Conservation (phyloP, 1,284 basidiomycete species). For the Bjerkandera adusta region DNA sequence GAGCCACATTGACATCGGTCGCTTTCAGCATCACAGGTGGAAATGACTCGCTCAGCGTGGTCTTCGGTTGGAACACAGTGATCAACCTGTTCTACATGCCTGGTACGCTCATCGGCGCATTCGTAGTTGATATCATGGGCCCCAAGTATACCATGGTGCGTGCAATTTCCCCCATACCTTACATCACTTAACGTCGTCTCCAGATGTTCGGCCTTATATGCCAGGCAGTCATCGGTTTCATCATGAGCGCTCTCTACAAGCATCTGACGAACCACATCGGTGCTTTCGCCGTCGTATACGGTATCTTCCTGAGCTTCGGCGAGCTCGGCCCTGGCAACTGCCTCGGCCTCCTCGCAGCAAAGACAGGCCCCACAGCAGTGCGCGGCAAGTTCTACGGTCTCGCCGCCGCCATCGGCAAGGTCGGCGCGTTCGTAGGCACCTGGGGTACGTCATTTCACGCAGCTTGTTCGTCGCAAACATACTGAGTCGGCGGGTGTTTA, state of each 20-base stretch:
- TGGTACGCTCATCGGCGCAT: constrained; percentile 76
- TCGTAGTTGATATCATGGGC: constrained; percentile 72
- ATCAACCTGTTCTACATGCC: constrained; percentile 82
- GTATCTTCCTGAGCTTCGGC: constrained; percentile 87
- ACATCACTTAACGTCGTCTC: not conserved
- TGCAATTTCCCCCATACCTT: not conserved
- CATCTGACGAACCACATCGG: constrained; percentile 63
- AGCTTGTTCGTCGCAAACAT: not conserved
- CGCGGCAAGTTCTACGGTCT: constrained; percentile 85
- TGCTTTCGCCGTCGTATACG: constrained; percentile 87
- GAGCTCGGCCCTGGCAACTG: constrained; percentile 83
- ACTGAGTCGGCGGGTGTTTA: not conserved
- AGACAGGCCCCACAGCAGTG: constrained; percentile 81
- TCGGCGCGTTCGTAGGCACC: constrained; percentile 84
- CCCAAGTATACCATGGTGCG: constrained; percentile 76
- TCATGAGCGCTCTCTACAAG: constrained; percentile 80
- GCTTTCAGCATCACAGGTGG: constrained; percentile 55
- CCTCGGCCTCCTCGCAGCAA: constrained; percentile 78
- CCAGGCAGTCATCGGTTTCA: constrained; percentile 77
- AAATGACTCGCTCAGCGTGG: constrained; percentile 45
- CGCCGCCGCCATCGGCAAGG: constrained; percentile 89
- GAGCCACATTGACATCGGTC: not conserved
- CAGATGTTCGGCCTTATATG: constrained; percentile 68
- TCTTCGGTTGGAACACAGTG: constrained; percentile 77
- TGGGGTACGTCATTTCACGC: constrained; percentile 48